Evolutionary conservation across 2,329 filamentous ascomycete species (phyloP), one percentile per base, ranked within the genome.

Genomic region (Scedosporium dehoogii): DNA sequence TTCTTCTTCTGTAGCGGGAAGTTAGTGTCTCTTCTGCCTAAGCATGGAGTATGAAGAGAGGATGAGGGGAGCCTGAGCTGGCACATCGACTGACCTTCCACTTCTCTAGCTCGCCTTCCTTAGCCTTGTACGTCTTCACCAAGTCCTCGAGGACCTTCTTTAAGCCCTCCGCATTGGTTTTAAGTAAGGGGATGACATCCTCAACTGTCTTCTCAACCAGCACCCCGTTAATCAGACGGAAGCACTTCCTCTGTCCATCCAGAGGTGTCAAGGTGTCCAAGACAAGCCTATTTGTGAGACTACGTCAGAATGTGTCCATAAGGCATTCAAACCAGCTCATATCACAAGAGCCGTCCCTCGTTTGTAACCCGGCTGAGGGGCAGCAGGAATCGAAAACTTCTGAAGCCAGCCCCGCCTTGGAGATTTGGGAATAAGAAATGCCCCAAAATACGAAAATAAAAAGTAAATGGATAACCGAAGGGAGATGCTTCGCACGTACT

Each of bases 191-290:
- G 62, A 96, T 81, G 12, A 99, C 91, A 74, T 97, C 94, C 74
- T 91, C 83, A 68, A 99, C 91, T 16, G 93, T 97, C 68, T 92
- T 85, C 79, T 99, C 94, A 61, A 96, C 91, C 63, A 99, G 79
- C 25, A 97, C 92, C 56, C 94, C 94, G 74, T 99, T 97, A 74
- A 99, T 96, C 85, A 99, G 91, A 69, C 94, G 92, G 78, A 97
- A 99, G 78, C 93, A 97, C 79, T 97, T 99, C 70, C 94, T 90
- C 67, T 96, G 89, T 66, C 81, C 83, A 1, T 90, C 82, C 25
- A 97, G 83, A 56, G 92, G 92, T 64, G 88, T 84, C 66, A 99
- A 79, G 3, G 93, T 97, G 72, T 97, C 93, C 60, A 97, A 84
- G 41, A 99, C 94, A 67, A 97, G 89, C 76, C 94, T 97, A 68